Conservation (phyloP, 768 basidiomycete species). For the Calocera cornea region DNA sequence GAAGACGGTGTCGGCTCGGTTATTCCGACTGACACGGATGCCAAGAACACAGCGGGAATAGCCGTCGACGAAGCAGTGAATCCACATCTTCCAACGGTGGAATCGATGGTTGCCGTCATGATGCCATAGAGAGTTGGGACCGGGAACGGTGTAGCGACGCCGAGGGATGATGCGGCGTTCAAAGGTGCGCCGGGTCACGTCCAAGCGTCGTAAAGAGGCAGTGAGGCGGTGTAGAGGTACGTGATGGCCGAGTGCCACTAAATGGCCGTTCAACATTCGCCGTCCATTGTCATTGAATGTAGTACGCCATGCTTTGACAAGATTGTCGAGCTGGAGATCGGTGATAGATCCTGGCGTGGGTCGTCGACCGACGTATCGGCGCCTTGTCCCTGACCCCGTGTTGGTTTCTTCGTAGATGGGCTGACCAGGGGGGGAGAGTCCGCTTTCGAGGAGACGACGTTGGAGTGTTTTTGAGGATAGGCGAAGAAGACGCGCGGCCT, state of each 20-base stretch:
- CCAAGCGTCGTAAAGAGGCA: not conserved
- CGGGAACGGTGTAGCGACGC: not conserved
- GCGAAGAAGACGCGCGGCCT: too few relatives aligned
- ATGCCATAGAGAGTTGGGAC: constrained; percentile 13
- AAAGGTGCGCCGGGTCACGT: constrained; percentile 5
- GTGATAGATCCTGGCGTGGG: not conserved
- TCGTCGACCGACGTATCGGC: not conserved
- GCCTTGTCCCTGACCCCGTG: too few relatives aligned
- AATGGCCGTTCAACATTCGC: not conserved
- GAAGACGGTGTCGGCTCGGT: constrained; percentile 21
- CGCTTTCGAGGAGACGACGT: too few relatives aligned
- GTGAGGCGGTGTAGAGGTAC: not conserved
- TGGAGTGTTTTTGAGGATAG: too few relatives aligned
- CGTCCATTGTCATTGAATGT: constrained; percentile 7
- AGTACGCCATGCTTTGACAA: not conserved
- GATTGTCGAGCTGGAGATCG: constrained; percentile 6
- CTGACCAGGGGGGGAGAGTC: too few relatives aligned
- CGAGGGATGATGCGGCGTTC: constrained; percentile 11
- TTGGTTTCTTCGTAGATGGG: too few relatives aligned
- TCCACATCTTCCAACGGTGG: constrained; percentile 15
- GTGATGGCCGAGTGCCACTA: not conserved
- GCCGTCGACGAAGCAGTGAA: constrained; percentile 17
- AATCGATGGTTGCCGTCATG: constrained; percentile 14
- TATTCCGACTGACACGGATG: constrained; percentile 6
- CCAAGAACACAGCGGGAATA: constrained; percentile 2